Conservation (phyloP, 306 rosid genomes). For the Quercus alba region DNA sequence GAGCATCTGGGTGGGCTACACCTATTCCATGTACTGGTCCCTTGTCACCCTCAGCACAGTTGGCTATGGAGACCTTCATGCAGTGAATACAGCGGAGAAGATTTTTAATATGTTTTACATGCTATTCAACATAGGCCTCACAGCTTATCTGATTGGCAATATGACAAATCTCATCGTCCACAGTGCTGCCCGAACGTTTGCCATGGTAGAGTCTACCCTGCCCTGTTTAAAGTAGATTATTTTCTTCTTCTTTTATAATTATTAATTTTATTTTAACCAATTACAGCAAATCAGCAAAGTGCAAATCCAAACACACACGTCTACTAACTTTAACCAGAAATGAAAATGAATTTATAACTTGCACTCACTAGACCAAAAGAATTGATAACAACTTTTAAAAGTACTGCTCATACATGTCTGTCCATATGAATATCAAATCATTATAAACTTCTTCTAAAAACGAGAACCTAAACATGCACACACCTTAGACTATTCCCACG, state of each 20-base stretch:
- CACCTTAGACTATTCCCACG: too few species aligned
- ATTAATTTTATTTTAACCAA: too few species aligned
- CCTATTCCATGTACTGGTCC: conserved; percentile 81
- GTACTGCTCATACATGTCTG: neutral
- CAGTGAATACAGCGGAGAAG: conserved; percentile 75
- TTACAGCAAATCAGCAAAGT: too few species aligned
- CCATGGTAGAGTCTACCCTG: conserved; percentile 35
- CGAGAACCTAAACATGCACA: too few species aligned
- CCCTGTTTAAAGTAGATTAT: too few species aligned
- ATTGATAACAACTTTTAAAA: neutral
- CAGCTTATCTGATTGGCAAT: conserved; percentile 82
- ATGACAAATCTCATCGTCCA: conserved; percentile 88
- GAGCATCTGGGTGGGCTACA: conserved; percentile 61
- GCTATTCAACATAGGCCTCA: conserved; percentile 89
- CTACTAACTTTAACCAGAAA: too few species aligned
- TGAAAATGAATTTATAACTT: too few species aligned
- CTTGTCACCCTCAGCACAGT: conserved; percentile 79
- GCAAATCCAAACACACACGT: too few species aligned
- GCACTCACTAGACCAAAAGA: too few species aligned
- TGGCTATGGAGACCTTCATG: conserved; percentile 87
- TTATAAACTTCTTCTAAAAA: neutral
- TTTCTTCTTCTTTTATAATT: too few species aligned
- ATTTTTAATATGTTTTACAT: conserved; percentile 61
- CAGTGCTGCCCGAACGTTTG: conserved; percentile 55
- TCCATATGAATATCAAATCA: neutral